Conservation (phyloP, 2,329 filamentous ascomycete species). For the Neoarthrinium moseri region DNA sequence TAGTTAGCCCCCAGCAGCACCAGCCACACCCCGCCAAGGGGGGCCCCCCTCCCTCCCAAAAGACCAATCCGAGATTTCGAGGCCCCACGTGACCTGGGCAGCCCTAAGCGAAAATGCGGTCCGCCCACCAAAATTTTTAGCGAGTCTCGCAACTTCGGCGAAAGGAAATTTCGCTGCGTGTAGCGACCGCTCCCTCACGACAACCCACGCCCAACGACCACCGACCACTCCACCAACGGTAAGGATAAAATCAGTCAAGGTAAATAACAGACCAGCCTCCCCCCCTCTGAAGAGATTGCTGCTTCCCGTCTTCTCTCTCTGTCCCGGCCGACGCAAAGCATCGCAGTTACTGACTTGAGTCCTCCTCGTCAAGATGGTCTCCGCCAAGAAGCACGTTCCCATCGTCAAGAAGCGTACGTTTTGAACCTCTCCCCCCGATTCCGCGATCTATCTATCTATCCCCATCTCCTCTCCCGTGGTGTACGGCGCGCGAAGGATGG, state of each 20-base stretch:
- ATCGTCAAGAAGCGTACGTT: slow-evolving; percentile 99
- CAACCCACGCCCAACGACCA: too few species aligned
- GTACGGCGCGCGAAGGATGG: slow-evolving; percentile 2
- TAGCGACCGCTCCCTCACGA: slow-evolving; percentile 2
- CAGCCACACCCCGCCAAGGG: too few species aligned
- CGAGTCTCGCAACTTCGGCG: not conserved
- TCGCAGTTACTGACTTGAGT: not conserved
- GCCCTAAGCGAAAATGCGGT: slow-evolving; percentile 3
- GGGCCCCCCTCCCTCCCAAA: too few species aligned
- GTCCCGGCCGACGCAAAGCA: slow-evolving; percentile 1
- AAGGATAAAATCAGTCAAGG: slow-evolving; percentile 13
- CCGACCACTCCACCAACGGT: slow-evolving; percentile 2
- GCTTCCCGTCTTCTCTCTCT: not conserved
- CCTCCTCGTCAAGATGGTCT: slow-evolving; percentile 78
- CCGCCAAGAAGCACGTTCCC: slow-evolving; percentile 98
- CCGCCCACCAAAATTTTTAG: slow-evolving; percentile 6
- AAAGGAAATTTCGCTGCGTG: slow-evolving; percentile 4
- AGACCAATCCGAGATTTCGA: too few species aligned
- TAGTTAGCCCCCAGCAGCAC: too few species aligned
- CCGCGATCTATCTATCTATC: slow-evolving; percentile 12
- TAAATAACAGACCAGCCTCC: slow-evolving; percentile 5
- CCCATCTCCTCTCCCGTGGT: too few species aligned
- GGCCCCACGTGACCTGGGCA: slow-evolving; percentile 1
- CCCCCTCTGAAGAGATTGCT: too few species aligned
- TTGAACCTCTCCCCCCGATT: slow-evolving; percentile 24